These are phyloP conservation scores for Solanum hybrid DNA, from an alignment of 305 asterid species.

Conservation along the genomic window DNA sequence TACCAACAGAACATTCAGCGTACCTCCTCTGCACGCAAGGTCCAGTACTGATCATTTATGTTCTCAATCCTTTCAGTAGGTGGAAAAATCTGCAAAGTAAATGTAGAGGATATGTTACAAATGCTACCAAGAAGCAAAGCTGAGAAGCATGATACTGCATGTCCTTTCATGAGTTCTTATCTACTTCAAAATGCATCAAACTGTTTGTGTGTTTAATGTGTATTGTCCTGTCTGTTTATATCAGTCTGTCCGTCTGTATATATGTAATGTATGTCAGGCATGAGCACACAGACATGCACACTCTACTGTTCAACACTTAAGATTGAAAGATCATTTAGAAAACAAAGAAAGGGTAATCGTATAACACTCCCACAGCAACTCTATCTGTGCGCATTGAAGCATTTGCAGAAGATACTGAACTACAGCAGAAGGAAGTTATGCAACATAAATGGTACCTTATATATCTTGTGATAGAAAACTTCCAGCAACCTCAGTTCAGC, in stretches of 20 bases:
- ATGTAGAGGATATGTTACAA: background rate
- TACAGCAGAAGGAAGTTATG: slow-evolving; percentile 8
- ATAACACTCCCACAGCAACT: background rate
- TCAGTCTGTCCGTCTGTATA: background rate
- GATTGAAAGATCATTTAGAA: background rate
- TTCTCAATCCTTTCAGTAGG: slow-evolving; percentile 54
- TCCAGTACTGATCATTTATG: slow-evolving; percentile 70
- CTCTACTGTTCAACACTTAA: background rate
- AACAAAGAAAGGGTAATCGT: background rate
- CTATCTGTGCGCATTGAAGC: background rate
- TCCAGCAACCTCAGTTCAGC: slow-evolving; percentile 64
- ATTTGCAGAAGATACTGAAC: background rate
- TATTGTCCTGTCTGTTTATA: background rate
- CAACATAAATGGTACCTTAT: slow-evolving; percentile 32
- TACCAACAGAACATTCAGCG: slow-evolving; percentile 1
- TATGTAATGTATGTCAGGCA: background rate
- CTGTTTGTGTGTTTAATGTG: background rate
- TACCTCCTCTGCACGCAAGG: slow-evolving; percentile 69
- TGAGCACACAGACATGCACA: background rate
- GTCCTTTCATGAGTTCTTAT: background rate
- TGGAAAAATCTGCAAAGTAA: slow-evolving; percentile 47
- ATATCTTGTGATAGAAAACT: slow-evolving; percentile 64
- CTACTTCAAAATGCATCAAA: background rate
- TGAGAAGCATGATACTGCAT: background rate
- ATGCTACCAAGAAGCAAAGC: background rate